Evolutionary conservation across 805 yeast genomes (phyloP), one percentile per base, ranked within the genome.

Genomic region (Suhomyces tanzawaensis): DNA sequence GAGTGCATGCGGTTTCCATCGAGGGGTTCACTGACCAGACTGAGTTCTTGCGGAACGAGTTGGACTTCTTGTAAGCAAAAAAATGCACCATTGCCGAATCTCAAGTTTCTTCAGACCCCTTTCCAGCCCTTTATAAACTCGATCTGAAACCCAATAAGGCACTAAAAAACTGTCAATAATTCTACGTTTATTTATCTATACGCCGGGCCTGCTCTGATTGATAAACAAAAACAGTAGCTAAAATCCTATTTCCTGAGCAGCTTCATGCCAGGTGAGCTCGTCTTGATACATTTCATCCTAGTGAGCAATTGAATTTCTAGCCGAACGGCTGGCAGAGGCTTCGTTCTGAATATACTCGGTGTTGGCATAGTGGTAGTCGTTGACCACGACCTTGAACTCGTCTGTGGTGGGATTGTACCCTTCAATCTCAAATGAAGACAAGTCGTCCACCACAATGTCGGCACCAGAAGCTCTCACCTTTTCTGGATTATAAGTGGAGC

Each of bases 401-500:
- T 62, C 65, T 4, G 65, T 60, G 23, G 46, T 53, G 8, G 52
- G 48, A 39, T 54, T 47, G 70, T 77, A 81, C 24, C 71, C 72
- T 39, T 72, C 75, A 42, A 85, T 74, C 60, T 69, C 71, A 53
- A 85, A 79, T 38, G 74, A 69, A 31, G 74, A 69, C 63, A 85
- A 73, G 67, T 85, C 86, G 56, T 81, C 77, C 44, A 87, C 87
- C 39, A 85, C 89, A 58, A 81, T 83, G 55, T 80, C 82, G 47
- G 95, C 93, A 50, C 95, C 95, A 39, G 85, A 77, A 37, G 70
- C 75, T 62, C 79, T 74, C 42, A 86, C 82, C 56, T 74, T 74
- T 42, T 79, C 81, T 26, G 84, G 75, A 45, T 74, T 79, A 62
- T 83, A 85, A 37, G 93, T 80, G 44, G 91, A 82, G 48, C 90